phyloP scores from a whole-genome alignment of 495 filamentous ascomycete species.

The Hyphodiscus hymeniophilus region DNA sequence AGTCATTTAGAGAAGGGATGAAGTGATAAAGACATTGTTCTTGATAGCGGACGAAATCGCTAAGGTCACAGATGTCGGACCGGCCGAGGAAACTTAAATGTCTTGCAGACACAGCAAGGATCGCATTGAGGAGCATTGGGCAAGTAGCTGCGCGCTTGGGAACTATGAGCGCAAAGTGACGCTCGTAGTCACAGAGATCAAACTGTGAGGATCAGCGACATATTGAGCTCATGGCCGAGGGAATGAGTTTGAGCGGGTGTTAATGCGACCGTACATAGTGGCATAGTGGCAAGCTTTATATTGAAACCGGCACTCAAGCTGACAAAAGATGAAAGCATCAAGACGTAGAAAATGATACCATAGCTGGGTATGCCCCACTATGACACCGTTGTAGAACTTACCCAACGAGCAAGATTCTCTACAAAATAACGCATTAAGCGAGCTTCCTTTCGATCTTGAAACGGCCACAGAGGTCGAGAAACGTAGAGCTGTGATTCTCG shows the following conservation, averaged over 20 bases:
- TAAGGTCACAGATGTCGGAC: slow-evolving; percentile 21
- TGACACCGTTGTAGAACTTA: slow-evolving; percentile 10
- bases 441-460: slow-evolving; percentile 16
- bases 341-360: too few species aligned
- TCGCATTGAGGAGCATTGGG: slow-evolving; percentile 25
- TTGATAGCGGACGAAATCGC: too few species aligned
- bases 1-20: slow-evolving; percentile 19
- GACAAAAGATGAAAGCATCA: too few species aligned
- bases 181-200: slow-evolving; percentile 14
- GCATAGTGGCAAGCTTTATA: too few species aligned
- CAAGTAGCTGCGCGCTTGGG: slow-evolving; percentile 25
- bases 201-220: too few species aligned
- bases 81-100: slow-evolving; percentile 16
- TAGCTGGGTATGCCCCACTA: too few species aligned
- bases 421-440: slow-evolving; percentile 26
- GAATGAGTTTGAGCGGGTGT: not conserved
- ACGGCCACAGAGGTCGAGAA: slow-evolving; percentile 1
- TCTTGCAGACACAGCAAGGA: slow-evolving; percentile 26
- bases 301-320: too few species aligned
- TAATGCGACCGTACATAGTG: too few species aligned
- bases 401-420: slow-evolving; percentile 23
- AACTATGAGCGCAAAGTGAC: slow-evolving; percentile 25
- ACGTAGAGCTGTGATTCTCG: too few species aligned
- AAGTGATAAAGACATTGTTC: slow-evolving; percentile 21
- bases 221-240: not conserved